Percentiles rank a stretch among this genome's conserved stretches.
Conservation (phyloP, 768 basidiomycete species). For the Naganishia friedmannii region DNA sequence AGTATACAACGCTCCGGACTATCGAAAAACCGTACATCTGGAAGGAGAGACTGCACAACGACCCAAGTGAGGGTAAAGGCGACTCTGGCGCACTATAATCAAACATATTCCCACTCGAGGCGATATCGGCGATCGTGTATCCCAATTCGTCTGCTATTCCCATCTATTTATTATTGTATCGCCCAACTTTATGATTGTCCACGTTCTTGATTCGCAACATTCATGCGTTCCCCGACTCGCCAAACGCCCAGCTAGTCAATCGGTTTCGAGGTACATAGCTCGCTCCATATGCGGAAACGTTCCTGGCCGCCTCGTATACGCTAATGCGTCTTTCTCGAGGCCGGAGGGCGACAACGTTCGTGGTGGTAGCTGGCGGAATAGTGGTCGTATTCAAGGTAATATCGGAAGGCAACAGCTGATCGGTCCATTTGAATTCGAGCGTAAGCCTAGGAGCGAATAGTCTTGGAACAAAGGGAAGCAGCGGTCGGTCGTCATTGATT, state of each 20-base stretch:
- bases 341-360: background rate
- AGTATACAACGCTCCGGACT: too few relatives aligned
- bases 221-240: background rate
- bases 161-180: too few relatives aligned
- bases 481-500: background rate
- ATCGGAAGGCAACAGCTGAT: slow-evolving; percentile 8
- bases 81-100: too few relatives aligned
- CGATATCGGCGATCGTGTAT: too few relatives aligned
- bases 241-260: slow-evolving; percentile 4
- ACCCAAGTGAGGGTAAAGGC: too few relatives aligned
- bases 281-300: slow-evolving; percentile 2
- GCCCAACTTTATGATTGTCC: too few relatives aligned
- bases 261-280: slow-evolving; percentile 5
- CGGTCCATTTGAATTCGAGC: slow-evolving; percentile 12
- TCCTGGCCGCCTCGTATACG: background rate
- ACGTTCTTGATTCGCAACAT: too few relatives aligned
- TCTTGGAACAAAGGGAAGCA: slow-evolving; percentile 13
- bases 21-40: too few relatives aligned
- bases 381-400: background rate
- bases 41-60: too few relatives aligned
- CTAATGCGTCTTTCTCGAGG: background rate
- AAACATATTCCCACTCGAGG: too few relatives aligned
- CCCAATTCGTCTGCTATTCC: too few relatives aligned
- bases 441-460: slow-evolving; percentile 11
- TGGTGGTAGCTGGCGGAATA: background rate